phyloP scores from a whole-genome alignment of 164 flowering plant species.

The Protea cynaroides region DNA sequence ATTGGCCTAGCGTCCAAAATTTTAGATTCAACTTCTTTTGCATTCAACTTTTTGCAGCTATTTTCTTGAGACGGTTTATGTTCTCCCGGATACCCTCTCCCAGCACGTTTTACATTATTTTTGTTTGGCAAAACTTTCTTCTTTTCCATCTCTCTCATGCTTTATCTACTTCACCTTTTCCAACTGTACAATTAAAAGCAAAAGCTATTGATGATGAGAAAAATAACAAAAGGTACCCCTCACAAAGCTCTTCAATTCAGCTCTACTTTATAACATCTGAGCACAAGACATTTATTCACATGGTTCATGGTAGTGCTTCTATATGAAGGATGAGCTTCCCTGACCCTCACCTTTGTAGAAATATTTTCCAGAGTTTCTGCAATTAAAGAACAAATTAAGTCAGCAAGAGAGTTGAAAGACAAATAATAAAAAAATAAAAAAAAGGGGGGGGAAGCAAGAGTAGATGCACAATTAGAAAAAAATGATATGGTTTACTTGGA shows the following conservation, averaged over 20 bases:
- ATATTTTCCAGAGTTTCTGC: no score
- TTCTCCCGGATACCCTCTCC: constrained; percentile 30
- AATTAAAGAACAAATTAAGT: no score
- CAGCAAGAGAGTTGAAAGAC: no score
- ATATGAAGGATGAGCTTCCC: neutral
- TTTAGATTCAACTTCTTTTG: constrained; percentile 28
- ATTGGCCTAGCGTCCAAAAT: constrained; percentile 20
- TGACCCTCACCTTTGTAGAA: neutral
- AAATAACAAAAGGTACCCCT: neutral
- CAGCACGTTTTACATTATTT: constrained; percentile 30
- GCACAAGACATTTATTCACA: neutral
- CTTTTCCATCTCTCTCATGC: constrained; percentile 44
- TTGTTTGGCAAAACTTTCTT: constrained; percentile 26
- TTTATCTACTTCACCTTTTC: constrained; percentile 12
- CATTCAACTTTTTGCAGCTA: constrained; percentile 25
- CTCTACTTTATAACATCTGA: neutral
- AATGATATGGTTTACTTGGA: no score
- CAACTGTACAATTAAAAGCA: constrained; percentile 14
- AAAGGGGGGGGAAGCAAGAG: no score
- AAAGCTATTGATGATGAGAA: neutral
- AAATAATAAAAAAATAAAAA: no score
- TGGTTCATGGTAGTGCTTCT: neutral
- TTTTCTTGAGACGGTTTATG: constrained; percentile 27
- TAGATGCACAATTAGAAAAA: no score
- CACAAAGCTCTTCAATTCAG: neutral